Conservation (phyloP, 192 early-diverging fungal genomes). For the Coemansia sp. region DNA sequence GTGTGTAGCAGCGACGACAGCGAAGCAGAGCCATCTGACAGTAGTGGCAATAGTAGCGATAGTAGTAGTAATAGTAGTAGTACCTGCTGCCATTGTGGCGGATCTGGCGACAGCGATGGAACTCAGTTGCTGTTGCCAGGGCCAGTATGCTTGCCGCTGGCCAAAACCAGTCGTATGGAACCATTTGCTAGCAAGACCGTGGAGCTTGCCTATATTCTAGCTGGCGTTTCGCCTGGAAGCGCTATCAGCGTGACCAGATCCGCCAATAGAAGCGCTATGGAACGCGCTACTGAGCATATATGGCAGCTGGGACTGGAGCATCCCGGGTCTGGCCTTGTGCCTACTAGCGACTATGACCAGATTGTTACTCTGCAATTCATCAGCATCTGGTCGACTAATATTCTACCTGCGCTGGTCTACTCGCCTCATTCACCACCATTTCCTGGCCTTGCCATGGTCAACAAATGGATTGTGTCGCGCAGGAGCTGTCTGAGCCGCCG, state of each 20-base stretch:
- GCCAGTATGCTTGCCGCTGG: neutral
- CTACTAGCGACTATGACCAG: slow-evolving; percentile 14
- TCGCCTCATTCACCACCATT: neutral
- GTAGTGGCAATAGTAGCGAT: neutral
- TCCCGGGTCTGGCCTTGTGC: slow-evolving; percentile 27
- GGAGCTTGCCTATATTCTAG: neutral
- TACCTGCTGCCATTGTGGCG: neutral
- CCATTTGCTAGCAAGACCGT: neutral
- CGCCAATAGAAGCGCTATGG: neutral
- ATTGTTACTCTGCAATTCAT: slow-evolving; percentile 22
- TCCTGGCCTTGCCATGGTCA: slow-evolving; percentile 20
- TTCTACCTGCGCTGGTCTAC: slow-evolving; percentile 13
- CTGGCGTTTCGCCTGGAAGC: neutral
- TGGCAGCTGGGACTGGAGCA: slow-evolving; percentile 20
- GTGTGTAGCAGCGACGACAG: slow-evolving; percentile 1
- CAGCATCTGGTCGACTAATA: slow-evolving; percentile 8
- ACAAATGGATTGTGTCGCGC: slow-evolving; percentile 16
- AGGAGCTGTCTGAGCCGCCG: slow-evolving; percentile 10
- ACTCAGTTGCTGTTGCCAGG: neutral
- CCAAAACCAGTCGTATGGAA: neutral
- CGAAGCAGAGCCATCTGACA: slow-evolving; percentile 1
- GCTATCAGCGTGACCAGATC: neutral
- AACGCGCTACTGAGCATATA: slow-evolving; percentile 16
- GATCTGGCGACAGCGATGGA: neutral
- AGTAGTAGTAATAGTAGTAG: slow-evolving; percentile 1